Base-by-base conservation (phyloP, 2,329 filamentous ascomycete genomes). In the Aspergillus neotritici region DNA sequence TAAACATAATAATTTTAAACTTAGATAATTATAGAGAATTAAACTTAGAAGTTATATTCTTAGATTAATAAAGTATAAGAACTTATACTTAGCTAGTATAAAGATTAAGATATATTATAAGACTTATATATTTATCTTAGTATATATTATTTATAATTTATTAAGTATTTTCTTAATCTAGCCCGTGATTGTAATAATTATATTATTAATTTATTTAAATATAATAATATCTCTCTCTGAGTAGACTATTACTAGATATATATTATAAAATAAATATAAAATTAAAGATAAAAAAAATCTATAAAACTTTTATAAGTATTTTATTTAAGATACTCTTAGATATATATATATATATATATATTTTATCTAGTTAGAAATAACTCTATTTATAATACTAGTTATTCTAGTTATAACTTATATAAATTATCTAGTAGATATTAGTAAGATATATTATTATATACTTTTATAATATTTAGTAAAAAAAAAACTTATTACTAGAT, bases 331-430 rank as follows among this genome's bases (percentile, higher is more conserved):
- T 21, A 5, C 21, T 6, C 21, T 21, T 21, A 6, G 21, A n/a
- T n/a, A 2, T 6, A 21, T 21, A 17, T 17, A 17, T 17, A n/a
- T n/a, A 17, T 17, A 17, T 17, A 17, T 17, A 17, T 17, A 17
- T 5, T 17, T 17, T 17, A 17, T 17, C 17, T 17, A 17, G 5
- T 17, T 17, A 17, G 17, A 17, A 17, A 17, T 17, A 17, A 17
- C 17, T 17, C 5, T 17, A 17, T 41, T 46, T 47, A 34, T 43
- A 37, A 37, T 36, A 40, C n/a, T 36, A 47, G 32, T 17, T 43
- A 40, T 5, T 17, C 5, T 4, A 17, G 17, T 17, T 17, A 17
- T 17, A 17, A 5, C 17, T 17, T 17, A 17, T 17, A 17, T 17
- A 17, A 5, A 17, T 17, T 17, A 17, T 17, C 17, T 42, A 32